Evolutionary conservation across 2,329 filamentous ascomycete genomes (phyloP).

Genomic region (Metarhizium robertsii): DNA sequence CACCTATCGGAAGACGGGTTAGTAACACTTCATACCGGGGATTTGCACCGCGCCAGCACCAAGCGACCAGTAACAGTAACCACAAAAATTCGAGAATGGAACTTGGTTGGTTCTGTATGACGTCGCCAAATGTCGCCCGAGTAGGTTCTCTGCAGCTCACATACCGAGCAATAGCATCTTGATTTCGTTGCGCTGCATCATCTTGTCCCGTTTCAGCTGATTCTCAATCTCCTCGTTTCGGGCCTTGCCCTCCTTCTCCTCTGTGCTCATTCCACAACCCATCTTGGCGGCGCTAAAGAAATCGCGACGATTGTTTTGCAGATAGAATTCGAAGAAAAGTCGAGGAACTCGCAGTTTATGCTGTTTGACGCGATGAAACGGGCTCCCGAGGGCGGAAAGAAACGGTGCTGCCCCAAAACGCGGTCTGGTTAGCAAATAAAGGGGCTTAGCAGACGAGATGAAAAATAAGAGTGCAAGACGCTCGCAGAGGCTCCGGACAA

Average conservation of each 20-base stretch:
- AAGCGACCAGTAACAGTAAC: neutral
- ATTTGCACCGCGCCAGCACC: neutral
- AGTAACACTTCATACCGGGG: neutral
- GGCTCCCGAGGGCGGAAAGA: neutral
- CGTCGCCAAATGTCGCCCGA: neutral
- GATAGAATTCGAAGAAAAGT: neutral
- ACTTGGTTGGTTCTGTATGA: neutral
- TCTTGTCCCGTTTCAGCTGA: conserved; percentile 95
- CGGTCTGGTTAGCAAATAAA: conserved; percentile 1
- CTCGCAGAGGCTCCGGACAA: neutral
- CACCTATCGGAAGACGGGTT: conserved; percentile 48
- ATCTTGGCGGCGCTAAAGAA: conserved; percentile 52
- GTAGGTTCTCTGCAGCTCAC: conserved; percentile 4
- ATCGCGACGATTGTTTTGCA: neutral
- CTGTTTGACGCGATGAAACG: neutral
- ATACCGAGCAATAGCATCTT: conserved; percentile 98
- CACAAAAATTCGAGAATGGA: neutral
- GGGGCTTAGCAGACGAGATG: neutral
- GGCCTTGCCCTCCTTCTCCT: conserved; percentile 99
- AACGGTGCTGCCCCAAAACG: neutral
- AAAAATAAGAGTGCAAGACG: neutral
- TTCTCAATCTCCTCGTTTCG: conserved; percentile 99
- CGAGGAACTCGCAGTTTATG: neutral
- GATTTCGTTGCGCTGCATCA: conserved; percentile 99
- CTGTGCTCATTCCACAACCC: conserved; percentile 99